phyloP scores from a whole-genome alignment of 2,329 filamentous ascomycete genomes.

The Endothia cerciana region DNA sequence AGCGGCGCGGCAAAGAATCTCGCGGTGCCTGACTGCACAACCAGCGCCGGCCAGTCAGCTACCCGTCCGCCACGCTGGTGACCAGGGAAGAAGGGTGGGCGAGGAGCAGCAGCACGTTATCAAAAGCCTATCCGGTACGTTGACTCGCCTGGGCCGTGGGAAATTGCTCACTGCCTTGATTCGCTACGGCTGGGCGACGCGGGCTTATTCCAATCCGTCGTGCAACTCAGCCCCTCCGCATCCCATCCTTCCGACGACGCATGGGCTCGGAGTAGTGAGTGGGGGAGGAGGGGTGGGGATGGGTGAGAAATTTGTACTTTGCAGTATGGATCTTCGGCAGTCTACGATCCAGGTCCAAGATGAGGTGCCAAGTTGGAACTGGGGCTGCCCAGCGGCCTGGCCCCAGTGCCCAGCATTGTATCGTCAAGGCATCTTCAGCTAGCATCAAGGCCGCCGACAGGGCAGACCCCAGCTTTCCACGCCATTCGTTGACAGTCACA shows the following conservation, averaged over 20 bases:
- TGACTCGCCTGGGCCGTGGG: not conserved
- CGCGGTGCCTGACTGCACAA: not conserved
- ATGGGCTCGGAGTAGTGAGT: not conserved
- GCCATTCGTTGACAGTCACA: not conserved
- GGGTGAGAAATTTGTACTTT: not conserved
- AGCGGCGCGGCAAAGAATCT: not conserved
- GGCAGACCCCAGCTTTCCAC: conserved; percentile 17
- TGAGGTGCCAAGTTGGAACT: not conserved
- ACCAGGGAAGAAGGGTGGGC: not conserved
- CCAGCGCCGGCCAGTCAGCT: not conserved
- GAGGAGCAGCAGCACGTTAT: not conserved
- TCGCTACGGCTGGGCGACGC: not conserved
- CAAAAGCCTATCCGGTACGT: not conserved
- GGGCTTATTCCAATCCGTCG: not conserved
- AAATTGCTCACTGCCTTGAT: not conserved
- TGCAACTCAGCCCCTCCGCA: not conserved
- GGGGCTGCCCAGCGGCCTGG: not conserved
- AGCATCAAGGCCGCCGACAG: conserved; percentile 5
- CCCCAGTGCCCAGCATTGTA: not conserved
- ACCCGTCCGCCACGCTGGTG: not conserved
- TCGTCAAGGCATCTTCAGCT: not conserved
- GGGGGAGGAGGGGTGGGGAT: not conserved
- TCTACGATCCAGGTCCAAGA: not conserved
- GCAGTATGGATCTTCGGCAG: conserved; percentile 1
- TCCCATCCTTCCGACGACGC: not conserved